These are phyloP conservation scores for Crithidia acanthocephali DNA, from an alignment of 208 protist species.

Conservation along the genomic window DNA sequence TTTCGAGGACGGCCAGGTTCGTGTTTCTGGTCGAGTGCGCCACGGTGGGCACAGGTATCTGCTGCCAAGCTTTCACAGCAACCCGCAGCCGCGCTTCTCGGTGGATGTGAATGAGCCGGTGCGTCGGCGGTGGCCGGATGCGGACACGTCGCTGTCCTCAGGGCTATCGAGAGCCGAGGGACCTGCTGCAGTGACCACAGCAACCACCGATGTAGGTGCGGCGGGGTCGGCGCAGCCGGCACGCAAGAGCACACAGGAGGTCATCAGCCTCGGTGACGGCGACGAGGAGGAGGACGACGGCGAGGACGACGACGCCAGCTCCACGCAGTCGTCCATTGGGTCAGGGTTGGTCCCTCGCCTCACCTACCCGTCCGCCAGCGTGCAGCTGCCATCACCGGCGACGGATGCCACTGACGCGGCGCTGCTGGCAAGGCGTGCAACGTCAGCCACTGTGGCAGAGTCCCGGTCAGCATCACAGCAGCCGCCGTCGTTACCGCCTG, in stretches of 20 bases:
- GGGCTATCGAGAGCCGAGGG: not conserved
- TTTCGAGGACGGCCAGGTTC: conserved; percentile 54
- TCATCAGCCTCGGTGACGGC: conserved; percentile 4
- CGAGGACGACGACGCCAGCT: not conserved
- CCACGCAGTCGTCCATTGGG: conserved; percentile 4
- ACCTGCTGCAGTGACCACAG: no score
- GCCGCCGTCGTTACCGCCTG: not conserved
- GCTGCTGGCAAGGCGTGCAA: not conserved
- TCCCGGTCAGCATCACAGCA: not conserved
- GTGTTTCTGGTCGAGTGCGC: conserved; percentile 42
- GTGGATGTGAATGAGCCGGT: conserved; percentile 32
- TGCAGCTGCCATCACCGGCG: not conserved
- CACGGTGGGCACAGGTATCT: conserved; percentile 34
- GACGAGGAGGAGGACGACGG: conserved; percentile 4
- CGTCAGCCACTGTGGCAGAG: conserved; percentile 4
- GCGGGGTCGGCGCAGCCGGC: not conserved
- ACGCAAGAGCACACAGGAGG: not conserved
- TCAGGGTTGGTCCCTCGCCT: not conserved
- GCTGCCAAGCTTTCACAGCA: conserved; percentile 38
- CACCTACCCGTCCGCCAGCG: not conserved
- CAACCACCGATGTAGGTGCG: not conserved
- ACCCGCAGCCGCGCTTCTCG: conserved; percentile 41
- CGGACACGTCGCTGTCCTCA: not conserved
- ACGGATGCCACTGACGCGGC: not conserved
- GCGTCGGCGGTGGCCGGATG: not conserved